These are phyloP conservation scores for Pezicula radicicola DNA, from an alignment of 2,329 filamentous ascomycete species.

Conservation along the genomic window DNA sequence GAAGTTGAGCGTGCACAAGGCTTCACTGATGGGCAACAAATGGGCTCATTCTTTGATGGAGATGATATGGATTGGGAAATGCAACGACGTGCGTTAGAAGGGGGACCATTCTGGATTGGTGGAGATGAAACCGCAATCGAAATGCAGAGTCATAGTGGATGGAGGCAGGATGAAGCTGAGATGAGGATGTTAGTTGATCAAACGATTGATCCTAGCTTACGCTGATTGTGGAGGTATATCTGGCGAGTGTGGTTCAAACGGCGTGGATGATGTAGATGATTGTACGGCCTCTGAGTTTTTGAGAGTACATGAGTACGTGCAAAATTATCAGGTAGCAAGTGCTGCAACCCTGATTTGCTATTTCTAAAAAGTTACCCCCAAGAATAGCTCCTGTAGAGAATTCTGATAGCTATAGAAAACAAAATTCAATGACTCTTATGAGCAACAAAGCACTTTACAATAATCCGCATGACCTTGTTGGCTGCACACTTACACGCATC, in stretches of 20 bases:
- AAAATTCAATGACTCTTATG: no score
- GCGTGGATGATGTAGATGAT: no score
- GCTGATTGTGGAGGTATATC: background rate
- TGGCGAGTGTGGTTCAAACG: no score
- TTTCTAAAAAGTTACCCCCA: background rate
- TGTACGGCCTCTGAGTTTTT: background rate
- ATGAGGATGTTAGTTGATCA: constrained; percentile 25
- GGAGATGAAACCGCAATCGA: constrained; percentile 11
- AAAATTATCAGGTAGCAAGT: background rate
- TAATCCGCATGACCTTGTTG: no score
- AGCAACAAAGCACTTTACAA: no score
- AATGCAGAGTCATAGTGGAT: constrained; percentile 10
- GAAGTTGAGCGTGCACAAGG: no score
- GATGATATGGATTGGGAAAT: constrained; percentile 24
- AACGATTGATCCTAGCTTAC: background rate
- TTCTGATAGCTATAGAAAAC: no score
- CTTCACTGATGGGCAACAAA: constrained; percentile 4
- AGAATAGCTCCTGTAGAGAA: no score
- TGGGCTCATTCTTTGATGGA: background rate
- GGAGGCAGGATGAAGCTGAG: constrained; percentile 22
- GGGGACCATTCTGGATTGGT: constrained; percentile 26
- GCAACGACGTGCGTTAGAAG: constrained; percentile 16
- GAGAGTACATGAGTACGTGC: background rate
- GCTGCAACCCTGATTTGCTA: background rate
- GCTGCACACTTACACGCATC: no score